Evolutionary conservation across 148 eudicot genomes (phyloP), one percentile per base, ranked within the genome.

Genomic region (Camellia granthamiana): DNA sequence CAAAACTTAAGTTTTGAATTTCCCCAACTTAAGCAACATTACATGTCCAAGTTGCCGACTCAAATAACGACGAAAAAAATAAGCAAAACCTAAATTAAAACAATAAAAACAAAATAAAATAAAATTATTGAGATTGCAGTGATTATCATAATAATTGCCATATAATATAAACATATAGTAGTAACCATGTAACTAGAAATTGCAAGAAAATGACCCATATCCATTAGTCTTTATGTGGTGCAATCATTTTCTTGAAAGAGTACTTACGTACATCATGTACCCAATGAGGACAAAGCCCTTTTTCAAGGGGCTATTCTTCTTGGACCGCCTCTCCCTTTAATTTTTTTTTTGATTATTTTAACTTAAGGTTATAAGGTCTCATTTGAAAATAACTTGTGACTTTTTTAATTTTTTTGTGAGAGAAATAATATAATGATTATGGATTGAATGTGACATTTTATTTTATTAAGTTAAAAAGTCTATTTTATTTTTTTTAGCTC

Each of bases 331-430:
- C 14, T 12, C 59, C 0, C 64, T 60, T n/a, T n/a, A n/a, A n/a
- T n/a, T n/a, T n/a, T n/a, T 30, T 30, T 30, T 30, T 30, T 30
- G 1, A 30, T 0, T 30, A 30, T 30, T 30, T 30, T 30, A 30
- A 0, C 1, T 30, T 30, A 23, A 23, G 30, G 0, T 23, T 23
- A 23, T 0, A 23, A 23, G 0, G 30, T 30, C 1, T 30, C 1
- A 1, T 30, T 30, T 30, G 0, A 1, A 1, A 30, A 30, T 0
- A 1, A 1, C 0, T 30, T 30, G 1, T 30, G 1, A 30, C 0
- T 30, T 30, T 30, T 30, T 30, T 1, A 1, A 30, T 30, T 30
- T 30, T 30, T 30, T 30, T 30, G 0, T 30, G 38, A 30, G 38
- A 30, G 1, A 30, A 30, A 30, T 30, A 30, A 30, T 30, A 1